phyloP scores from a whole-genome alignment of 805 yeast species.

The Kluyveromyces lactis region DNA sequence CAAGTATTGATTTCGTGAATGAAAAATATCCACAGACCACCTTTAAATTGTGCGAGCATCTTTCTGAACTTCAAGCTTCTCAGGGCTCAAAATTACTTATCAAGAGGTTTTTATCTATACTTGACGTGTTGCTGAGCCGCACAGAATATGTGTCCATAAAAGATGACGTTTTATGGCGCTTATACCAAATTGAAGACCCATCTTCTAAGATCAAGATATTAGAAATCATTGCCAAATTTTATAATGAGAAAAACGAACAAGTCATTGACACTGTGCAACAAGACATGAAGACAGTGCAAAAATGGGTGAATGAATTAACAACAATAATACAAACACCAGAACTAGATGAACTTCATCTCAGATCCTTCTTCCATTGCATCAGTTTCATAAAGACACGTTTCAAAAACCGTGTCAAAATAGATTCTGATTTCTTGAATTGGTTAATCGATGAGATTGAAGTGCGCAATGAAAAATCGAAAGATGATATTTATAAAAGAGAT shows the following conservation, averaged over 20 bases:
- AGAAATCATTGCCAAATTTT: slow-evolving; percentile 20
- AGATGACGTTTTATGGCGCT: slow-evolving; percentile 13
- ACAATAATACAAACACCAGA: slow-evolving; percentile 19
- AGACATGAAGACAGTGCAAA: slow-evolving; percentile 10
- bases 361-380: slow-evolving; percentile 34
- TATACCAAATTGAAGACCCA: slow-evolving; percentile 15
- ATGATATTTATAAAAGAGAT: slow-evolving; percentile 24
- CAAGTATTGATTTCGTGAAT: slow-evolving; percentile 39
- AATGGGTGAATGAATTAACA: slow-evolving; percentile 23
- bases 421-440: slow-evolving; percentile 53
- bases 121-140: slow-evolving; percentile 18
- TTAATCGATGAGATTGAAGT: slow-evolving; percentile 38
- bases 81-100: slow-evolving; percentile 8
- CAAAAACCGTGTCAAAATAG: slow-evolving; percentile 26
- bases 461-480: slow-evolving; percentile 20
- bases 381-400: slow-evolving; percentile 29
- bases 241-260: slow-evolving; percentile 7
- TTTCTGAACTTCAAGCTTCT: slow-evolving; percentile 8
- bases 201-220: slow-evolving; percentile 22
- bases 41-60: slow-evolving; percentile 28
- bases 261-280: slow-evolving; percentile 3
- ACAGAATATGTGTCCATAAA: slow-evolving; percentile 10
- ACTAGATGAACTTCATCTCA: slow-evolving; percentile 35
- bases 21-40: slow-evolving; percentile 29
- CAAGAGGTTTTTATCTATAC: slow-evolving; percentile 23